These are phyloP conservation scores for Chenopodium suecicum DNA, from an alignment of 148 eudicot genomes.

Conservation along the genomic window DNA sequence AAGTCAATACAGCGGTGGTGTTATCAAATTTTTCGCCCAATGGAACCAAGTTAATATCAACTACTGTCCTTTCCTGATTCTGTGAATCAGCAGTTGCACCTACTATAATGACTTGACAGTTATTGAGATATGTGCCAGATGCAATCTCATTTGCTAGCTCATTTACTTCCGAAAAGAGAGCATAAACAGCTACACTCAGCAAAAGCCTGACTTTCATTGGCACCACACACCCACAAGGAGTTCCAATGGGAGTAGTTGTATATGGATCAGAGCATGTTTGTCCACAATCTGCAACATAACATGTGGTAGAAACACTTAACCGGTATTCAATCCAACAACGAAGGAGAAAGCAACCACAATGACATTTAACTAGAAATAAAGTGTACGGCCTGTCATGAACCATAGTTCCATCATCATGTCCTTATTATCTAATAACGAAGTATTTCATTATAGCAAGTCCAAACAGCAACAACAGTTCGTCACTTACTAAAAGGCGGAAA, in stretches of 20 bases:
- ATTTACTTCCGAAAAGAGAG: conserved; percentile 66
- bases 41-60: conserved; percentile 87
- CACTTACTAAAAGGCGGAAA: no score
- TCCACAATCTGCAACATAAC: conserved; percentile 67
- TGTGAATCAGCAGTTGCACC: conserved; percentile 87
- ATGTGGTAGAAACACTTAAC: conserved; percentile 6
- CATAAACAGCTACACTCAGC: conserved; percentile 61
- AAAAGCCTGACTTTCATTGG: conserved; percentile 92
- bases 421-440: not conserved
- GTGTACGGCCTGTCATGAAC: not conserved
- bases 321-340: not conserved
- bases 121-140: conserved; percentile 72
- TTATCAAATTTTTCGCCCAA: conserved; percentile 89
- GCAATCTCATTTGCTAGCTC: conserved; percentile 91
- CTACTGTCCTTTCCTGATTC: conserved; percentile 69
- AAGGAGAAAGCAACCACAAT: not conserved
- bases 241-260: conserved; percentile 60
- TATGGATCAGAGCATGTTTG: conserved; percentile 85
- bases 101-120: conserved; percentile 75
- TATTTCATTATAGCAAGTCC: not conserved
- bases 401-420: not conserved
- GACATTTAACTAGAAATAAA: not conserved
- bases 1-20: conserved; percentile 79
- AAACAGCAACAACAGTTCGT: not conserved
- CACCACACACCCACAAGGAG: conserved; percentile 85